These are phyloP conservation scores for Talaromyces sp. DNA, from an alignment of 2,329 filamentous ascomycete genomes.

Conservation along the genomic window DNA sequence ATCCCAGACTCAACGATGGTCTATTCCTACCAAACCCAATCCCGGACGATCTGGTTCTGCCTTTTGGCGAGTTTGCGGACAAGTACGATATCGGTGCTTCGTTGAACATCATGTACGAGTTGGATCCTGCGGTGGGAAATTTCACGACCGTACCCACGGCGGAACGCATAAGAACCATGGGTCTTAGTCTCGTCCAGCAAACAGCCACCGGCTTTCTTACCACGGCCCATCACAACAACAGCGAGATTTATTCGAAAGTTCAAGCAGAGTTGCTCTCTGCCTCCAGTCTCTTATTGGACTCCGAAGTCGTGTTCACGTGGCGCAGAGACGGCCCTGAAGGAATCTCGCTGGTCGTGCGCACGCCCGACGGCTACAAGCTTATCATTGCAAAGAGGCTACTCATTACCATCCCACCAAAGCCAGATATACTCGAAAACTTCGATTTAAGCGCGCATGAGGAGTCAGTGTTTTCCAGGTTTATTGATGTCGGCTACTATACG, in stretches of 20 bases:
- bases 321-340: not conserved
- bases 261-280: constrained; percentile 11
- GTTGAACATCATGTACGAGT: constrained; percentile 6
- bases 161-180: constrained; percentile 19
- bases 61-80: constrained; percentile 26
- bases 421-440: constrained; percentile 30
- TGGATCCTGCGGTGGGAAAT: not conserved
- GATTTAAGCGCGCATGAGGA: constrained; percentile 33
- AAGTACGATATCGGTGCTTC: constrained; percentile 18
- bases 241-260: constrained; percentile 38
- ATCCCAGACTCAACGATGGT: constrained; percentile 23
- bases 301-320: not conserved
- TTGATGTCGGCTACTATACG: constrained; percentile 37
- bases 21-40: constrained; percentile 25
- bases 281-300: not conserved
- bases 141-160: not conserved
- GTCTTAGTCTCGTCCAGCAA: constrained; percentile 28
- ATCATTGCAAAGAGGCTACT: constrained; percentile 35
- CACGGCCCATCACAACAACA: constrained; percentile 36
- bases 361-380: constrained; percentile 21
- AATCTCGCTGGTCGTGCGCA: constrained; percentile 23
- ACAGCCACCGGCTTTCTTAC: constrained; percentile 27
- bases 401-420: constrained; percentile 33
- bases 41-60: constrained; percentile 26
- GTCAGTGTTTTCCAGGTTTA: constrained; percentile 35